Evolutionary conservation across 129 eudicot genomes (phyloP), one percentile per base, ranked within the genome.

Genomic region (Silybum marianum): DNA sequence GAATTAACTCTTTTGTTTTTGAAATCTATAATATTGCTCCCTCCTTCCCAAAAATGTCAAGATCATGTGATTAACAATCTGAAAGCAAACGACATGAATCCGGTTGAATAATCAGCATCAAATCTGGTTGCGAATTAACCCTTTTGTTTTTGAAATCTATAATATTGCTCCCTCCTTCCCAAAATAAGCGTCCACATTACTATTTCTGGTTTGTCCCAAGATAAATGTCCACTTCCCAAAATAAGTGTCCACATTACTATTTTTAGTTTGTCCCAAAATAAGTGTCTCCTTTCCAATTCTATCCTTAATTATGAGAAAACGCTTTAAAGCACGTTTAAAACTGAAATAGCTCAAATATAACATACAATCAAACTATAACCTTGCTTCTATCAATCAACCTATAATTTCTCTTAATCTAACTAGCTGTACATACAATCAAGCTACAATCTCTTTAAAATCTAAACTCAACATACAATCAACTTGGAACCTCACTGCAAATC

Each of bases 401-500:
- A 22, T 22, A 65, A 65, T 65, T 4, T 19, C 26, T 21, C 69
- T 65, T 65, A 65, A 65, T 58, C 26, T 62, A 25, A 65, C 69
- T 65, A 65, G 26, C 69, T 63, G 26, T 63, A 7, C 69, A 7
- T 63, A 63, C 22, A 63, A 63, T 63, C 69, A 63, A 63, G 26
- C 69, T 63, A 63, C 26, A 21, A 63, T 63, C 69, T 34, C 42
- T 72, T 80, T 36, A 7, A 16, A 78, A 34, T 30, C 70, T 12
- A 51, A 39, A 24, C 65, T 14, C 72, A 23, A 70, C 72, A 84
- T 48, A 23, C 18, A 30, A 67, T 26, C 69, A 67, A 74, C 36
- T 66, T 44, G 34, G 7, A 84, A 26, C 18, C 54, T 22, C 24
- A 23, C 19, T 11, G 28, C 21, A 65, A 71, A 81, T 65, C 74